Evolutionary conservation across 1,284 basidiomycete species (phyloP), one percentile per base, ranked within the genome.

Genomic region (Sutorius eximius): DNA sequence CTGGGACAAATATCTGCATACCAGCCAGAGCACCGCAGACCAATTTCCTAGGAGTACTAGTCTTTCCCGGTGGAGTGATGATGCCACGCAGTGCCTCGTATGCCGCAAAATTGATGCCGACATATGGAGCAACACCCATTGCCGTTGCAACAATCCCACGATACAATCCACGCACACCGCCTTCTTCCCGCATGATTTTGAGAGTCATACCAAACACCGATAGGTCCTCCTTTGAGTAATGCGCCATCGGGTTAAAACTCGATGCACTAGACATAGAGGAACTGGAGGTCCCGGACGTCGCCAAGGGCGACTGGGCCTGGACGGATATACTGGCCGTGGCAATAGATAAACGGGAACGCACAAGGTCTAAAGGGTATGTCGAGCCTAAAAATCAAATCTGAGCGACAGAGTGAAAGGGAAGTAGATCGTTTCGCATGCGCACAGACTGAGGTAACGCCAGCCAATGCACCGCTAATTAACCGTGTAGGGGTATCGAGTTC

Each of bases 341-440:
- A 64, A 98, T 96, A 29, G 92, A 95, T 61, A 98, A 78, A 45
- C 95, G 82, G n/a, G 93, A 91, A 49, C 95, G 84, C 22, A 98
- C 91, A 51, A 98, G 84, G 71, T 98, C 95, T 59, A 98, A 75
- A 4, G 95, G 95, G 73, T 97, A 98, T 67, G 95, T 98, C 32
- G 91, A 83, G 59, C 89, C 91, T 89, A 59, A 41, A 51, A 51
- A 52, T 50, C 46, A 34, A 37, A 43, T 47, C 42, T 54, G 44
- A 49, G 53, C 29, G 27, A 52, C 51, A 51, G 56, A 36, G 78
- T 33, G 40, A 52, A 56, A 1, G 45, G 36, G 18, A 44, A 13
- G n/a, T 18, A 49, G 42, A 43, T 30, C 20, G 34, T 51, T 37
- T 44, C 86, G 59, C 63, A 90, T 37, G 42, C 86, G 60, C 63